These are phyloP conservation scores for Dothidotthia symphoricarpi DNA, from an alignment of 2,329 filamentous ascomycete species.

Conservation along the genomic window DNA sequence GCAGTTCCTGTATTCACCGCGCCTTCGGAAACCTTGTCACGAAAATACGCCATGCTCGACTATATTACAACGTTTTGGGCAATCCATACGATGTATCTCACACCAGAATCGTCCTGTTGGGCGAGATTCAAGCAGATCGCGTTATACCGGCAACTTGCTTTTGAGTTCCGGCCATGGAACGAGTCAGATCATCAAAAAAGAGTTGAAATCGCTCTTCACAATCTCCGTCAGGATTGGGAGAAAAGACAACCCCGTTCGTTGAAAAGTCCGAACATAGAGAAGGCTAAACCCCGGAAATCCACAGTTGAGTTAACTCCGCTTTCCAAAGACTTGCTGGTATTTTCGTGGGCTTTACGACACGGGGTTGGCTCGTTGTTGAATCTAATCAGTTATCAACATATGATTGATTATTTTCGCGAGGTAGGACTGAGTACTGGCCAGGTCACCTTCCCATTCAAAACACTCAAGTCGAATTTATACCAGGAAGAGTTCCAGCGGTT, in stretches of 20 bases:
- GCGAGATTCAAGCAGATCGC: background rate
- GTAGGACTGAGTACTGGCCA: too few species aligned
- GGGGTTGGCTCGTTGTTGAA: background rate
- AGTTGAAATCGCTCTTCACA: background rate
- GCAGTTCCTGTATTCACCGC: background rate
- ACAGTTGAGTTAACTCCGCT: too few species aligned
- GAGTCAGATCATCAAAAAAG: background rate
- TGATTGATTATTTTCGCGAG: background rate
- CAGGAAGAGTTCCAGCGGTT: too few species aligned
- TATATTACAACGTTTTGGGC: conserved; percentile 1
- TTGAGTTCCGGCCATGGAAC: conserved; percentile 1
- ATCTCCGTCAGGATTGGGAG: background rate
- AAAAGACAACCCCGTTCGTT: too few species aligned
- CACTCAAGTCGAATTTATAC: too few species aligned
- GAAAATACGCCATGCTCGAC: conserved; percentile 1
- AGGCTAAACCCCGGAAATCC: too few species aligned
- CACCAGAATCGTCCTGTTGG: background rate
- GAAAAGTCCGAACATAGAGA: too few species aligned
- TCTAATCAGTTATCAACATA: background rate
- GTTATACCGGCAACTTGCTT: background rate
- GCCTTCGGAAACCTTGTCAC: background rate
- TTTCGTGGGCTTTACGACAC: background rate
- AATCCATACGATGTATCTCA: background rate
- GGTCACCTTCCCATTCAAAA: too few species aligned
- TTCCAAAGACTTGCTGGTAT: background rate